These are phyloP conservation scores for Mycena polygramma DNA, from an alignment of 768 basidiomycete species.

Conservation along the genomic window DNA sequence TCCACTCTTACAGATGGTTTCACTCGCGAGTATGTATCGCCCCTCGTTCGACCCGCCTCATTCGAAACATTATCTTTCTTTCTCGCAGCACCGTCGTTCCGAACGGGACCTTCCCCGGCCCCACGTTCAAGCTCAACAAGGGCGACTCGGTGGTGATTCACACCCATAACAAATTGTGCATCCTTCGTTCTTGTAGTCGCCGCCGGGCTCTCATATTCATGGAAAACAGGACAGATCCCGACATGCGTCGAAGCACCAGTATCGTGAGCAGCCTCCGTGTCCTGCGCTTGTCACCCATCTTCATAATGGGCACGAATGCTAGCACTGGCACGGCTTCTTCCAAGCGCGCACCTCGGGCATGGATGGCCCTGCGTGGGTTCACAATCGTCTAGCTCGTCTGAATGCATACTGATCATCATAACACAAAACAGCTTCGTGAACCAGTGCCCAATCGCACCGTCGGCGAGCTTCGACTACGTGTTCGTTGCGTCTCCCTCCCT, in stretches of 20 bases:
- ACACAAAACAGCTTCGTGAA: constrained; percentile 4
- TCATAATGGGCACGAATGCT: too few species aligned
- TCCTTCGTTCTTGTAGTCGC: too few species aligned
- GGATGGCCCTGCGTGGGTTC: constrained; percentile 13
- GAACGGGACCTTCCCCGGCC: background rate
- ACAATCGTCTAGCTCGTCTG: background rate
- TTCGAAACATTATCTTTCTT: too few species aligned
- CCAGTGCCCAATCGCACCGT: constrained; percentile 18
- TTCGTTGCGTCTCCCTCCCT: background rate
- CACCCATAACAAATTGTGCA: background rate
- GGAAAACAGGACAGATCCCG: background rate
- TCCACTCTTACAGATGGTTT: constrained; percentile 37
- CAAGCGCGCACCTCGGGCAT: constrained; percentile 6
- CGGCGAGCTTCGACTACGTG: constrained; percentile 9
- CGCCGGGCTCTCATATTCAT: too few species aligned
- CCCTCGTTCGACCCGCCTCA: too few species aligned
- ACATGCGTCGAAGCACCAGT: constrained; percentile 44
- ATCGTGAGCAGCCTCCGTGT: constrained; percentile 37
- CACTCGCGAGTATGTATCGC: constrained; percentile 4
- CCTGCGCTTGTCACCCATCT: too few species aligned
- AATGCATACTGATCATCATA: background rate
- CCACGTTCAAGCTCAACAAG: constrained; percentile 35
- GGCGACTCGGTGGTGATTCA: background rate
- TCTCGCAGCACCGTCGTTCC: background rate
- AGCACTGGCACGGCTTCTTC: constrained; percentile 12